A percentile compares a stretch with the other conserved stretches of the same genome.
Evolutionary conservation across 2,329 filamentous ascomycete genomes (phyloP).

Genomic region (Cytospora piceae): DNA sequence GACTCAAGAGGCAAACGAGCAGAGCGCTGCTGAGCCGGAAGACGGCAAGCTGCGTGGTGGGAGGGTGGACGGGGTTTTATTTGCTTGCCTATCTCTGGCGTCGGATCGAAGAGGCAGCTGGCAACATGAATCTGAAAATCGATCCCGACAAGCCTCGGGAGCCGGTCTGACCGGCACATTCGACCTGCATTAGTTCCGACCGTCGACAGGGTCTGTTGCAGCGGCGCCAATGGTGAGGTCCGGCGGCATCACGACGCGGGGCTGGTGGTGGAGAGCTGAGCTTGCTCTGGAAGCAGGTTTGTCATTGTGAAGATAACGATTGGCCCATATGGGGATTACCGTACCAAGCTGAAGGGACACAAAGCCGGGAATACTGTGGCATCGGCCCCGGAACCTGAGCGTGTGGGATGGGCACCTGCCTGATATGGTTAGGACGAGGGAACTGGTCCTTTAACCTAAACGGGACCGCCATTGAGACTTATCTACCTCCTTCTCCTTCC

Average conservation of each 20-base stretch:
- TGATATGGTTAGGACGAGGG: conserved; percentile 3
- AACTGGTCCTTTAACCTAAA: background rate
- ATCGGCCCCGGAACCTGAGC: background rate
- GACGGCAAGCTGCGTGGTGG: background rate
- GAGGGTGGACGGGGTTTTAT: background rate
- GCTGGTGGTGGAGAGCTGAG: background rate
- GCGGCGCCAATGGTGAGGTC: conserved; percentile 3
- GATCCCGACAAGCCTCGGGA: background rate
- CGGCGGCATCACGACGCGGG: conserved; percentile 8
- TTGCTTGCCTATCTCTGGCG: background rate
- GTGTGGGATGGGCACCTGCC: conserved; percentile 4
- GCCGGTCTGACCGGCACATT: background rate
- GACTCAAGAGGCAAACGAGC: background rate
- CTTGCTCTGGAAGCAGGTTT: background rate
- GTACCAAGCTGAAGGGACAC: background rate
- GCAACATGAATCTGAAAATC: background rate
- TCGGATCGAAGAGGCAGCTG: conserved; percentile 1
- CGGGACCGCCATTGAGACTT: background rate
- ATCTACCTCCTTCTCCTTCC: conserved; percentile 10
- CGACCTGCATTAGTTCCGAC: conserved; percentile 14
- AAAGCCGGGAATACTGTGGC: background rate
- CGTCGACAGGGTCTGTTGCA: background rate
- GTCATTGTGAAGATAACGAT: background rate
- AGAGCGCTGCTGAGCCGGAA: background rate
- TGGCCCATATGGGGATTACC: background rate